phyloP scores from a whole-genome alignment of 192 early-diverging fungal genomes.

The Chytriomyces sp. region DNA sequence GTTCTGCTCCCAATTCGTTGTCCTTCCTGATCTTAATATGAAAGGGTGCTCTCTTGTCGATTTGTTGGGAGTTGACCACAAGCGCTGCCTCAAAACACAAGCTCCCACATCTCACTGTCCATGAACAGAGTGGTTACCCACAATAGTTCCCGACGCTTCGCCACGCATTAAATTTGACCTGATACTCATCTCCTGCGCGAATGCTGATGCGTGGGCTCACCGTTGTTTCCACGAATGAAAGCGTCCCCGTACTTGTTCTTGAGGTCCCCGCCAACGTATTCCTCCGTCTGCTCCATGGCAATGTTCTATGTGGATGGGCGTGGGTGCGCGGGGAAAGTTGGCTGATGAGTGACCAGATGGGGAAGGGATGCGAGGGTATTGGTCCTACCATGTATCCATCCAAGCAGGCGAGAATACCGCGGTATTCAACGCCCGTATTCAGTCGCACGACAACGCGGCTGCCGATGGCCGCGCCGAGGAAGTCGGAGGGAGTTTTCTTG shows the following conservation, averaged over 20 bases:
- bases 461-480: conserved; percentile 83
- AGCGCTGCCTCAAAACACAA: too few relatives aligned
- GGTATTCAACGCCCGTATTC: conserved; percentile 95
- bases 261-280: conserved; percentile 91
- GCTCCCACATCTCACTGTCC: too few relatives aligned
- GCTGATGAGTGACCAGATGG: background rate
- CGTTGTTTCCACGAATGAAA: conserved; percentile 98
- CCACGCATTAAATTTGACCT: too few relatives aligned
- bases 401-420: conserved; percentile 57
- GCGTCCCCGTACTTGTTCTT: conserved; percentile 94
- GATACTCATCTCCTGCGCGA: too few relatives aligned
- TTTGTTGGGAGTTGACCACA: too few relatives aligned
- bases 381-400: background rate
- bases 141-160: too few relatives aligned
- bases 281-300: conserved; percentile 93
- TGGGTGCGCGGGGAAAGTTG: background rate
- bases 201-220: conserved; percentile 53
- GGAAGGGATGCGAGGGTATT: background rate
- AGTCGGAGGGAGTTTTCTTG: conserved; percentile 75
- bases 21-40: too few relatives aligned
- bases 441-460: conserved; percentile 86
- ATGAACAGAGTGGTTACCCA: too few relatives aligned
- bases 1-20: too few relatives aligned
- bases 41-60: too few relatives aligned
- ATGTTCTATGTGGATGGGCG: conserved; percentile 69